Evolutionary conservation across 148 eudicot species (phyloP).

Genomic region (Rhododendron molle): DNA sequence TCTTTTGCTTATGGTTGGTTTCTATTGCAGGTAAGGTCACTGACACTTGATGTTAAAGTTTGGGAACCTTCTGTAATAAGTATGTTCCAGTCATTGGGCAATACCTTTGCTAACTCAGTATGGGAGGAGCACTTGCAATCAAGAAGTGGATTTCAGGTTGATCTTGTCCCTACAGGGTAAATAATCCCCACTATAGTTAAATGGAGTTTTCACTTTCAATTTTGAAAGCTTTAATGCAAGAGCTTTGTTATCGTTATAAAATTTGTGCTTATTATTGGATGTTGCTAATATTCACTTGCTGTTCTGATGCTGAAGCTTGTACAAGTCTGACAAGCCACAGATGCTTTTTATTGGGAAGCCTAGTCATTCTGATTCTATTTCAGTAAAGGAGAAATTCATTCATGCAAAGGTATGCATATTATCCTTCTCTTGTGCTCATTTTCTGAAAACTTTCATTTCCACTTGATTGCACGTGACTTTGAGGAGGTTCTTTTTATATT

Average conservation of each 20-base stretch:
- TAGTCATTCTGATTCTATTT: slow-evolving; percentile 74
- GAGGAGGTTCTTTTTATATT: not conserved
- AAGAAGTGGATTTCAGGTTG: slow-evolving; percentile 68
- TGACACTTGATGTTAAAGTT: slow-evolving; percentile 95
- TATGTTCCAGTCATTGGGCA: slow-evolving; percentile 91
- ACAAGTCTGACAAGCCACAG: slow-evolving; percentile 62
- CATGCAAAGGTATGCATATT: slow-evolving; percentile 70
- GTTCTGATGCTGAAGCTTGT: slow-evolving; percentile 48
- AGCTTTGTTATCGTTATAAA: not conserved
- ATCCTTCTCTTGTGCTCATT: not conserved
- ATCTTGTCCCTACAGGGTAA: slow-evolving; percentile 69
- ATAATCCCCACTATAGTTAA: not conserved
- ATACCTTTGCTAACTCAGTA: slow-evolving; percentile 78
- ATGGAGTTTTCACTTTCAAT: not conserved
- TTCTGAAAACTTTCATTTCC: not conserved
- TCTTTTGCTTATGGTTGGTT: slow-evolving; percentile 10
- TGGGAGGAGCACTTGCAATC: slow-evolving; percentile 94
- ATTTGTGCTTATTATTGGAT: not conserved
- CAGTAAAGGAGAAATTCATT: slow-evolving; percentile 90
- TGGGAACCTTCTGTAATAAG: slow-evolving; percentile 96
- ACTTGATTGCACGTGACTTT: not conserved
- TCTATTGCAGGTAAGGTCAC: slow-evolving; percentile 76
- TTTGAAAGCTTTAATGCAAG: too few relatives aligned
- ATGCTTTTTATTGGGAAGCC: slow-evolving; percentile 73
- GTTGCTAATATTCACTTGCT: slow-evolving; percentile 15